Evolutionary conservation across 768 basidiomycete species (phyloP).

Genomic region (Tylopilus subfusipes): DNA sequence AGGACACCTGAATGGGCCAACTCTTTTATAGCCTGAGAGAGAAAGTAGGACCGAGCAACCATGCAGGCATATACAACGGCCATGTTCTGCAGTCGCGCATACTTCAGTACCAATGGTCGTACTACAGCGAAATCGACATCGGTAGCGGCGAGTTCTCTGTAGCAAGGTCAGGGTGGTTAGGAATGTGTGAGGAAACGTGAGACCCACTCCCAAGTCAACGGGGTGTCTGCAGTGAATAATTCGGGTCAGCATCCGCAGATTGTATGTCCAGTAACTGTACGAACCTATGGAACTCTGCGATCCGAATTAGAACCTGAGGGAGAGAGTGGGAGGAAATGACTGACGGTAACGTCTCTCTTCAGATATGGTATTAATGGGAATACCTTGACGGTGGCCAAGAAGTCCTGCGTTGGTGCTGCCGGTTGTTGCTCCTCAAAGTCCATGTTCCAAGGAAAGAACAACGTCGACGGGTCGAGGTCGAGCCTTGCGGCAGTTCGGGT

Average conservation of each 20-base stretch:
- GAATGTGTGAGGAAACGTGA: slow-evolving; percentile 11
- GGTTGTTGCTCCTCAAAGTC: slow-evolving; percentile 31
- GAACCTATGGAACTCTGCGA: slow-evolving; percentile 28
- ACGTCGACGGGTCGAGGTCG: neutral
- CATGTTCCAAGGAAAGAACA: slow-evolving; percentile 23
- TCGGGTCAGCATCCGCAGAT: neutral
- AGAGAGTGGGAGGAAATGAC: slow-evolving; percentile 29
- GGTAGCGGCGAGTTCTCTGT: slow-evolving; percentile 75
- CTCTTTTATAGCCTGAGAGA: slow-evolving; percentile 62
- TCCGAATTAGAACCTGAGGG: slow-evolving; percentile 8
- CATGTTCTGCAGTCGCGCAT: slow-evolving; percentile 73
- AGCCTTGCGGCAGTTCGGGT: slow-evolving; percentile 2
- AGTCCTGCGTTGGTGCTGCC: slow-evolving; percentile 56
- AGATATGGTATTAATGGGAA: slow-evolving; percentile 78
- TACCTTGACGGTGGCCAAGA: slow-evolving; percentile 62
- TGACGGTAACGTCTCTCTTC: slow-evolving; percentile 65
- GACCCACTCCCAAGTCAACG: slow-evolving; percentile 76
- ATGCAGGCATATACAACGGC: slow-evolving; percentile 74
- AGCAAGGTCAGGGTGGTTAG: slow-evolving; percentile 1
- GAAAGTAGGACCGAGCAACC: slow-evolving; percentile 75
- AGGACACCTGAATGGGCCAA: slow-evolving; percentile 77
- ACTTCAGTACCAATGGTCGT: slow-evolving; percentile 73
- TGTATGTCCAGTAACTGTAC: neutral
- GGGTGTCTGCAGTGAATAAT: slow-evolving; percentile 46
- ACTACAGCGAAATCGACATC: slow-evolving; percentile 81